Evolutionary conservation across 108 stramenopile species (phyloP).

Genomic region (Asterionellopsis glacialis): DNA sequence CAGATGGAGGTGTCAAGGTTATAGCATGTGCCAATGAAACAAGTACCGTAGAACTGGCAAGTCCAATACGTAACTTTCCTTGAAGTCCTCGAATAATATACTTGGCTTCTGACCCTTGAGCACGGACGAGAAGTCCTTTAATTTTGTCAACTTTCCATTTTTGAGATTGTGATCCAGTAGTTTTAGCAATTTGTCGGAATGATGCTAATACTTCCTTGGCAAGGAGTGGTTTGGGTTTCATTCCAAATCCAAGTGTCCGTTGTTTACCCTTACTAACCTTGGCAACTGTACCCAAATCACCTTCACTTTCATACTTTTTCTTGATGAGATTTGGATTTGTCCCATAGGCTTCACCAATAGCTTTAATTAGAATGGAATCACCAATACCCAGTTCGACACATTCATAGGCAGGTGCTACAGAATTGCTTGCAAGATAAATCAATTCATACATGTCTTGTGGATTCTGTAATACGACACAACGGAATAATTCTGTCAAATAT

Average conservation of each 20-base stretch:
- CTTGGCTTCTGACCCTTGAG: slow-evolving; percentile 81
- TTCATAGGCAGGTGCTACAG: slow-evolving; percentile 92
- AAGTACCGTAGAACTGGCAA: slow-evolving; percentile 93
- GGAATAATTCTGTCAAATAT: slow-evolving; percentile 64
- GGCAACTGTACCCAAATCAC: slow-evolving; percentile 95
- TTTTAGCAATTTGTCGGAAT: slow-evolving; percentile 75
- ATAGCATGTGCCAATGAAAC: slow-evolving; percentile 92
- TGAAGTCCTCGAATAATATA: slow-evolving; percentile 98
- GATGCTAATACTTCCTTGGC: slow-evolving; percentile 48
- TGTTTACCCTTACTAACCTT: slow-evolving; percentile 77
- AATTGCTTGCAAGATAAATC: slow-evolving; percentile 84
- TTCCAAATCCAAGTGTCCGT: slow-evolving; percentile 77
- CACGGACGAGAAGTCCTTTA: slow-evolving; percentile 83
- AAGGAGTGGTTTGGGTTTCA: slow-evolving; percentile 62
- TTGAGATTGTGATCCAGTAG: slow-evolving; percentile 82
- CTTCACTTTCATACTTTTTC: slow-evolving; percentile 73
- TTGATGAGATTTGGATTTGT: slow-evolving; percentile 68
- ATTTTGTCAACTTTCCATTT: slow-evolving; percentile 93
- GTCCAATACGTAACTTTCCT: slow-evolving; percentile 96
- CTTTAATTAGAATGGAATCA: slow-evolving; percentile 92
- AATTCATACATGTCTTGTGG: slow-evolving; percentile 56
- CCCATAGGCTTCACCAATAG: slow-evolving; percentile 86
- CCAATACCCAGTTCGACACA: slow-evolving; percentile 97
- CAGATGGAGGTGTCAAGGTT: slow-evolving; percentile 45
- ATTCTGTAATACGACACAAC: slow-evolving; percentile 31